phyloP scores from a whole-genome alignment of 305 asterid species.

The Fraxinus nigra region DNA sequence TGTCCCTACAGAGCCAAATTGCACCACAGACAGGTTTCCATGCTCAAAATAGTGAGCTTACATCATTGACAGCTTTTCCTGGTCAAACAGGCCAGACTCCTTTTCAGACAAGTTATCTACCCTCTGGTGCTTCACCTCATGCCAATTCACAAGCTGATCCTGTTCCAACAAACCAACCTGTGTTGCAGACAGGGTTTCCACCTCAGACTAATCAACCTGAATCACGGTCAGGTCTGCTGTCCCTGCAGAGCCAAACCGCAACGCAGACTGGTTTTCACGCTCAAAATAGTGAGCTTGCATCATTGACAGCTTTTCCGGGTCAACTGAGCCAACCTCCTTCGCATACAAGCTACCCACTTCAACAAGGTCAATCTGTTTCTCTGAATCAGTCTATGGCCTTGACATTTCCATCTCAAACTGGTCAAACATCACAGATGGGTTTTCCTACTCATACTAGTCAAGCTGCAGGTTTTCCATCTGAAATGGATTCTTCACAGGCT shows the following conservation, averaged over 20 bases:
- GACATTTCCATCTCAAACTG: slow-evolving; percentile 6
- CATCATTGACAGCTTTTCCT: slow-evolving; percentile 26
- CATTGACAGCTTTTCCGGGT: slow-evolving; percentile 29
- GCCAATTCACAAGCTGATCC: slow-evolving; percentile 37
- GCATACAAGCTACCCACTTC: slow-evolving; percentile 1
- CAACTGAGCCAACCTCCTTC: slow-evolving; percentile 42
- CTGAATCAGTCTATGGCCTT: slow-evolving; percentile 3
- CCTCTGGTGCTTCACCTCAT: slow-evolving; percentile 49
- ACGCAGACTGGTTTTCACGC: slow-evolving; percentile 38
- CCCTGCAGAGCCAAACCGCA: slow-evolving; percentile 45
- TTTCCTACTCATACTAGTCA: slow-evolving; percentile 51
- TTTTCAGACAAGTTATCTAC: slow-evolving; percentile 13
- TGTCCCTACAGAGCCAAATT: slow-evolving; percentile 36
- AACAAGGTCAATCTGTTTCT: not conserved
- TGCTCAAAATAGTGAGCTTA: slow-evolving; percentile 42
- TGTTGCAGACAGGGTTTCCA: not conserved
- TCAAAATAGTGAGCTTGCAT: slow-evolving; percentile 41
- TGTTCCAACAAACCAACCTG: slow-evolving; percentile 5
- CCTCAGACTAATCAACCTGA: not conserved
- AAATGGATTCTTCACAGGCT: slow-evolving; percentile 30
- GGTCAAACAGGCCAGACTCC: slow-evolving; percentile 45
- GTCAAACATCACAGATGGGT: slow-evolving; percentile 40
- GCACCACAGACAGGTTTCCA: slow-evolving; percentile 42
- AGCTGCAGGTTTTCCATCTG: slow-evolving; percentile 36
- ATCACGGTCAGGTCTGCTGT: slow-evolving; percentile 48